These are phyloP conservation scores for Leccinum longicurvipes DNA, from an alignment of 768 basidiomycete species.

Conservation along the genomic window DNA sequence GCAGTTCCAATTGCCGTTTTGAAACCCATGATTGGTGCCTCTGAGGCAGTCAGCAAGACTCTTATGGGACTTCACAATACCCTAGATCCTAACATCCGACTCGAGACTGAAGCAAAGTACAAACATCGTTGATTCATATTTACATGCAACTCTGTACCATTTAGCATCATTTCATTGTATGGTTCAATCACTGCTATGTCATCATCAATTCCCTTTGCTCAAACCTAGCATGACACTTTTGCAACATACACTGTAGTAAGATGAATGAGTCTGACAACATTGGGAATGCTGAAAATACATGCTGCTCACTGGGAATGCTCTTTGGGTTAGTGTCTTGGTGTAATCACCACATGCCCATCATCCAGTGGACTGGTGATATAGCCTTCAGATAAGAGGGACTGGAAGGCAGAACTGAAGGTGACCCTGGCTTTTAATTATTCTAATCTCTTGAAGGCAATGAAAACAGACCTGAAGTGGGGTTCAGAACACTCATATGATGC, in stretches of 20 bases:
- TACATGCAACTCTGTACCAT: conserved; percentile 20
- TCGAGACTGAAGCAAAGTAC: conserved; percentile 92
- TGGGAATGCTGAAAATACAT: neutral
- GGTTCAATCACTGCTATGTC: conserved; percentile 1
- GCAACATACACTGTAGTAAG: neutral
- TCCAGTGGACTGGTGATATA: conserved; percentile 32
- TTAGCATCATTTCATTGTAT: conserved; percentile 15
- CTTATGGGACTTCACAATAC: conserved; percentile 91
- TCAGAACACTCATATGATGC: conserved; percentile 13
- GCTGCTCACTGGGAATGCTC: too few relatives aligned
- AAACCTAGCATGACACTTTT: neutral
- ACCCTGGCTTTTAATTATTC: neutral
- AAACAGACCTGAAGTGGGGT: conserved; percentile 21
- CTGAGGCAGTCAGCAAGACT: conserved; percentile 95
- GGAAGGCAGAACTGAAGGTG: conserved; percentile 15
- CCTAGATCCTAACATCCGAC: conserved; percentile 78
- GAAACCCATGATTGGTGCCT: conserved; percentile 97
- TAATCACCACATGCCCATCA: conserved; percentile 27
- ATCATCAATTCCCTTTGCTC: neutral
- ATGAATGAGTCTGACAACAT: neutral
- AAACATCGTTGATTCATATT: conserved; percentile 60
- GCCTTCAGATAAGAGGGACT: conserved; percentile 25
- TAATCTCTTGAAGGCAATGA: neutral
- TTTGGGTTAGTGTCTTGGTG: conserved; percentile 26
- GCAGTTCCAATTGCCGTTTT: conserved; percentile 97